Conservation (phyloP, 1,284 basidiomycete genomes). For the Cerioporus squamosus region DNA sequence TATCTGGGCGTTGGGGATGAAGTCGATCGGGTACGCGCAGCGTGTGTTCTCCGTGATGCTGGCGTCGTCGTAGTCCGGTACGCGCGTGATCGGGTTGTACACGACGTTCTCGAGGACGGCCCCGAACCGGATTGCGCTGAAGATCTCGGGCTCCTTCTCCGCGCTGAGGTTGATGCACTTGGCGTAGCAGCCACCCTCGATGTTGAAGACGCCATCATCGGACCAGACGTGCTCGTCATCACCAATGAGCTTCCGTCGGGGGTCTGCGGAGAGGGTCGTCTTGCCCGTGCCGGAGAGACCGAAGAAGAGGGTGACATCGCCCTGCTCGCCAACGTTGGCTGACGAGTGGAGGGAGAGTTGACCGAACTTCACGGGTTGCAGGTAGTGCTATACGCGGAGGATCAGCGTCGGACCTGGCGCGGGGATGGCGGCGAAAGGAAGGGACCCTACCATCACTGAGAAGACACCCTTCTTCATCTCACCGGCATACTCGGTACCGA, state of each 20-base stretch:
- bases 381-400: slow-evolving; percentile 75
- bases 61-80: slow-evolving; percentile 96
- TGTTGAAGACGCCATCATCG: slow-evolving; percentile 98
- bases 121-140: slow-evolving; percentile 93
- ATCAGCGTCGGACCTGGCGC: slow-evolving; percentile 22
- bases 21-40: slow-evolving; percentile 97
- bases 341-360: slow-evolving; percentile 99
- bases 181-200: slow-evolving; percentile 99
- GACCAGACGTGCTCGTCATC: slow-evolving; percentile 99
- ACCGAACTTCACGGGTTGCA: slow-evolving; percentile 98
- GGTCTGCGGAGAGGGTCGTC: slow-evolving; percentile 95
- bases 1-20: slow-evolving; percentile 94
- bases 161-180: slow-evolving; percentile 97
- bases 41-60: slow-evolving; percentile 99
- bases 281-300: slow-evolving; percentile 99
- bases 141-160: slow-evolving; percentile 99
- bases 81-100: slow-evolving; percentile 88
- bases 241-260: slow-evolving; percentile 89
- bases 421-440: neutral
- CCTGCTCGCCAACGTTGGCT: slow-evolving; percentile 92
- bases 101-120: slow-evolving; percentile 99
- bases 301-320: slow-evolving; percentile 98
- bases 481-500: slow-evolving; percentile 99
- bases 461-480: slow-evolving; percentile 99
- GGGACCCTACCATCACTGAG: slow-evolving; percentile 85